Evolutionary conservation across 2,329 filamentous ascomycete genomes (phyloP).

Genomic region (Trichoderma lentiforme): DNA sequence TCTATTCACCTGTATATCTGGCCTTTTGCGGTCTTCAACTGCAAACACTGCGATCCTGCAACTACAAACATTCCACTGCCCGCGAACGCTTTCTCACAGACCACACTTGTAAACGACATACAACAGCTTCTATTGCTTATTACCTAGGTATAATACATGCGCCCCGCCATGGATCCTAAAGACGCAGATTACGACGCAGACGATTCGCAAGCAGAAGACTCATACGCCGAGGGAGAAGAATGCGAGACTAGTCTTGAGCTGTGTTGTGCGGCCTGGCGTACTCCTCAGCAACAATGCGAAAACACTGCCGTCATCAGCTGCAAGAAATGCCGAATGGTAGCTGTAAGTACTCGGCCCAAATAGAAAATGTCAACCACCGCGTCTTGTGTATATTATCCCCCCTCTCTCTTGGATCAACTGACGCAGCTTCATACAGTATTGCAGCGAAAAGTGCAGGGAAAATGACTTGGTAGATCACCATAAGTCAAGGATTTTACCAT

Average conservation of each 20-base stretch:
- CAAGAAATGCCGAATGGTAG: conserved; percentile 22
- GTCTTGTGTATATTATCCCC: background rate
- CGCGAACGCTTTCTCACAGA: no score
- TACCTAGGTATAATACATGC: no score
- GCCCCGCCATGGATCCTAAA: background rate
- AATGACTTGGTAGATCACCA: conserved; percentile 18
- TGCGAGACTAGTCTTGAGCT: background rate
- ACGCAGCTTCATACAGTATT: conserved; percentile 22
- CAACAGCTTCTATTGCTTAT: no score
- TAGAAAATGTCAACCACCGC: background rate
- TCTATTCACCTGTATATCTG: background rate
- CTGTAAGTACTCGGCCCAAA: conserved; percentile 15
- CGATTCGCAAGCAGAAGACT: background rate
- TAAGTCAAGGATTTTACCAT: background rate
- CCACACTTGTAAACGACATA: no score
- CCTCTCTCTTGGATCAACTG: background rate
- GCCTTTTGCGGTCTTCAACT: background rate
- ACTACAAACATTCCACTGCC: background rate
- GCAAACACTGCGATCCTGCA: no score
- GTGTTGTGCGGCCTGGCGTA: conserved; percentile 15
- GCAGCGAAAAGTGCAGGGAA: conserved; percentile 22
- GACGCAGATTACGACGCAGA: no score
- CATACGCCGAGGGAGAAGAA: background rate
- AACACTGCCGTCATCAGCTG: conserved; percentile 19
- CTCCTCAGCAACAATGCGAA: conserved; percentile 1